phyloP scores from a whole-genome alignment of 805 yeast genomes.

The Isabelozyma pseudorhagii region DNA sequence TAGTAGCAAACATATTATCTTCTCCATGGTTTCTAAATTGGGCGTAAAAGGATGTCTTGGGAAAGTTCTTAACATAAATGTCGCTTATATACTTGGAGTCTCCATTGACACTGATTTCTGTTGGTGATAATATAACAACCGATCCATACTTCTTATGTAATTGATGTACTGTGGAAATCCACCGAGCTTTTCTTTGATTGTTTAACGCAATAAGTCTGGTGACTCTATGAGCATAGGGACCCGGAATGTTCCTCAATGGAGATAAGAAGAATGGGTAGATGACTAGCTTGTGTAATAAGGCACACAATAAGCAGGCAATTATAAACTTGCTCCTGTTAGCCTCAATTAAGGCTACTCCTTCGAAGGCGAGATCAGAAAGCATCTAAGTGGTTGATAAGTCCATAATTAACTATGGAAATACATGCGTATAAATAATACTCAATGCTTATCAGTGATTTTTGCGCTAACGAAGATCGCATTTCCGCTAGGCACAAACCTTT shows the following conservation, averaged over 20 bases:
- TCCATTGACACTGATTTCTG: slow-evolving; percentile 56
- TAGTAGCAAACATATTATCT: slow-evolving; percentile 56
- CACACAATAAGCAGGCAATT: background rate
- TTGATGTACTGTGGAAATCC: slow-evolving; percentile 38
- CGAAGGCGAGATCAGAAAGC: background rate
- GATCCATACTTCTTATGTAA: slow-evolving; percentile 60
- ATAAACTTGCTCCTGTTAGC: background rate
- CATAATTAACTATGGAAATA: background rate
- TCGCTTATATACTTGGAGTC: slow-evolving; percentile 49
- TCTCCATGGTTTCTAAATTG: slow-evolving; percentile 56
- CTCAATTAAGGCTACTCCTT: background rate
- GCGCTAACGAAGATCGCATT: background rate
- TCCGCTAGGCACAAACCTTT: background rate
- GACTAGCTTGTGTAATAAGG: slow-evolving; percentile 25
- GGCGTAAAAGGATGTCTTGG: slow-evolving; percentile 57
- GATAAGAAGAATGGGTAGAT: slow-evolving; percentile 47
- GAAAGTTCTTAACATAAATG: slow-evolving; percentile 53
- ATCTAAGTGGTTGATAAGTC: background rate
- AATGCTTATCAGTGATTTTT: background rate
- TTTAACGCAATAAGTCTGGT: slow-evolving; percentile 31
- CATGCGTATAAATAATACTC: background rate
- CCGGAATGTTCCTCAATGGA: slow-evolving; percentile 54
- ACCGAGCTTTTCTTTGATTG: slow-evolving; percentile 44
- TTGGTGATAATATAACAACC: slow-evolving; percentile 58
- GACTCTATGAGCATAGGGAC: slow-evolving; percentile 52